phyloP scores from a whole-genome alignment of 2,329 filamentous ascomycete species.

The Phyllosticta paracitricarpa region DNA sequence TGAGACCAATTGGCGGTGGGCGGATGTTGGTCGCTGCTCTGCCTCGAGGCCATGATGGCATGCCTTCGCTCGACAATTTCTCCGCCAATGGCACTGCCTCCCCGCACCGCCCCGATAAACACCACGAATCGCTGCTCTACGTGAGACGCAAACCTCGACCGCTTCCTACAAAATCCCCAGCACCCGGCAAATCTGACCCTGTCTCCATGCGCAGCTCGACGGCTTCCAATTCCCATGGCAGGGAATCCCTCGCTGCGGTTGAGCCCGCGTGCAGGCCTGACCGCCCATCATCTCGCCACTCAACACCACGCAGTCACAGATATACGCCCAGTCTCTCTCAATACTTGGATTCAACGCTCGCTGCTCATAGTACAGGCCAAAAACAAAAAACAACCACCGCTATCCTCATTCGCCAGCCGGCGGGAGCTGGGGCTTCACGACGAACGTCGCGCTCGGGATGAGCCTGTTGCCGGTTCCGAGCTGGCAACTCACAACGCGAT shows the following conservation, averaged over 20 bases:
- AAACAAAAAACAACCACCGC: background rate
- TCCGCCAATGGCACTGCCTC: conserved; percentile 6
- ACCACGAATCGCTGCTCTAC: background rate
- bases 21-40: background rate
- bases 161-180: background rate
- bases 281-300: background rate
- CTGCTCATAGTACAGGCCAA: background rate
- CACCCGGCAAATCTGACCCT: background rate
- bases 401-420: background rate
- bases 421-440: background rate
- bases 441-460: background rate
- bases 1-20: background rate
- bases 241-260: background rate
- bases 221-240: background rate
- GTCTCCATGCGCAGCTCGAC: background rate
- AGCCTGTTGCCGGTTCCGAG: background rate
- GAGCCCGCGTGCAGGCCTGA: background rate
- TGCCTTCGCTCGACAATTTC: conserved; percentile 1
- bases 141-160: background rate
- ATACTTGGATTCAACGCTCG: background rate
- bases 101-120: conserved; percentile 2
- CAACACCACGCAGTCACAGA: background rate
- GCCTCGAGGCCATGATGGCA: background rate
- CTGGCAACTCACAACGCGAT: background rate
- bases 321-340: background rate